phyloP scores from a whole-genome alignment of 306 rosid genomes.

The Luffa acutangula region DNA sequence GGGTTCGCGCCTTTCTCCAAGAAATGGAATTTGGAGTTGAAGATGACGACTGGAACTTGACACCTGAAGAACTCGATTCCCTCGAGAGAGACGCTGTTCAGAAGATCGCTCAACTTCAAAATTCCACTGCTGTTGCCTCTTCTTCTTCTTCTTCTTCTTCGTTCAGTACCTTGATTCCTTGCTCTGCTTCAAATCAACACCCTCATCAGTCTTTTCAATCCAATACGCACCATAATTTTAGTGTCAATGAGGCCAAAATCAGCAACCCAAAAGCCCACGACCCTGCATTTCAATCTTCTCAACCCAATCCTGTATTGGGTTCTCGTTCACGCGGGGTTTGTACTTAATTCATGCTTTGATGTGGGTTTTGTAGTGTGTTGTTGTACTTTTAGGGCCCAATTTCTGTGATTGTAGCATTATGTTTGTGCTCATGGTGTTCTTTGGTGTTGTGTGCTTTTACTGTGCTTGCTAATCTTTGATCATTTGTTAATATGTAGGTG shows the following conservation, averaged over 20 bases:
- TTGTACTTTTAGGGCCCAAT: background rate
- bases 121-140: constrained; percentile 4
- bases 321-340: background rate
- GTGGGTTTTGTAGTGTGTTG: background rate
- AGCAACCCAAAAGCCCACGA: background rate
- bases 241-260: background rate
- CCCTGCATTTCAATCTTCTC: background rate
- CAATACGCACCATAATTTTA: background rate
- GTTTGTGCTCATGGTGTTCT: background rate
- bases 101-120: constrained; percentile 47
- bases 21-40: constrained; percentile 16
- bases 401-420: background rate
- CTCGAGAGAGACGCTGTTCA: constrained; percentile 77
- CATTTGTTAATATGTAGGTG: constrained; percentile 24
- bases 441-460: background rate
- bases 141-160: constrained; percentile 18
- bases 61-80: constrained; percentile 68
- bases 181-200: constrained; percentile 2
- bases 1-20: constrained; percentile 4
- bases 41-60: constrained; percentile 54
- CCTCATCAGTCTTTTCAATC: background rate
- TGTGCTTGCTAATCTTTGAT: constrained; percentile 1
- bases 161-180: background rate
- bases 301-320: background rate
- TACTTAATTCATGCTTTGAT: background rate